Percentiles rank a stretch among this genome's conserved stretches.
phyloP scores from a whole-genome alignment of 768 basidiomycete genomes.

The Piloderma croceum region DNA sequence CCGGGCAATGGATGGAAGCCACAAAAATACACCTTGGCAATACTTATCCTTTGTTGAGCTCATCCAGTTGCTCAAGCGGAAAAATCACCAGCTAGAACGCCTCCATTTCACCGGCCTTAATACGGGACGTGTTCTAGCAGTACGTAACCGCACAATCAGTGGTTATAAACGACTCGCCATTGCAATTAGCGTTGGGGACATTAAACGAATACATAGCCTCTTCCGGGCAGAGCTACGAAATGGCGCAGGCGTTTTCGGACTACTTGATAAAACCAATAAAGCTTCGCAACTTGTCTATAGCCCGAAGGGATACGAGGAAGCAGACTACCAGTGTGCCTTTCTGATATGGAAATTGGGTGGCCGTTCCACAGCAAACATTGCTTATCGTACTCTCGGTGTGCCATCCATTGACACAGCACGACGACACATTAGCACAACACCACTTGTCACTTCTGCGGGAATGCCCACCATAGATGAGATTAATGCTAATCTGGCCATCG shows the following conservation, averaged over 20 bases:
- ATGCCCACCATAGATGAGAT: slow-evolving; percentile 12
- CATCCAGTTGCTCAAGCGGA: slow-evolving; percentile 6
- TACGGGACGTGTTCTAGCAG: slow-evolving; percentile 6
- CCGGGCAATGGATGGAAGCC: slow-evolving; percentile 12
- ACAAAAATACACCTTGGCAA: slow-evolving; percentile 8
- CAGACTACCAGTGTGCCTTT: slow-evolving; percentile 13
- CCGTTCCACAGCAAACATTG: slow-evolving; percentile 13
- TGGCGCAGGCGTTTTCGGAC: slow-evolving; percentile 11
- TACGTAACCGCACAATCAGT: slow-evolving; percentile 6
- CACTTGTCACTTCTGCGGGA: slow-evolving; percentile 4
- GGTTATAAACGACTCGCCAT: slow-evolving; percentile 18
- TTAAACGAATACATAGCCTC: slow-evolving; percentile 14
- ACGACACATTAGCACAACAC: slow-evolving; percentile 4
- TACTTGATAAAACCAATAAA: slow-evolving; percentile 13
- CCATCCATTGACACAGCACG: slow-evolving; percentile 14
- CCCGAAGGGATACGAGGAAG: slow-evolving; percentile 14
- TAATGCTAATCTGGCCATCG: slow-evolving; percentile 11
- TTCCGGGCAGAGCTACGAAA: slow-evolving; percentile 10
- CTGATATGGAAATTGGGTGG: slow-evolving; percentile 19
- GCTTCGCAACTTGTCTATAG: slow-evolving; percentile 15
- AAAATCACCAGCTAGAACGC: slow-evolving; percentile 4
- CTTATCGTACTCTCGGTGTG: slow-evolving; percentile 12
- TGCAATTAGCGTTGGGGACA: slow-evolving; percentile 18
- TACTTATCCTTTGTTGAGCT: slow-evolving; percentile 12
- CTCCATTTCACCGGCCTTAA: slow-evolving; percentile 11